A percentile compares a stretch with the other conserved stretches of the same genome.
Conservation (phyloP, 2,329 filamentous ascomycete genomes). For the Fusarium sp. region DNA sequence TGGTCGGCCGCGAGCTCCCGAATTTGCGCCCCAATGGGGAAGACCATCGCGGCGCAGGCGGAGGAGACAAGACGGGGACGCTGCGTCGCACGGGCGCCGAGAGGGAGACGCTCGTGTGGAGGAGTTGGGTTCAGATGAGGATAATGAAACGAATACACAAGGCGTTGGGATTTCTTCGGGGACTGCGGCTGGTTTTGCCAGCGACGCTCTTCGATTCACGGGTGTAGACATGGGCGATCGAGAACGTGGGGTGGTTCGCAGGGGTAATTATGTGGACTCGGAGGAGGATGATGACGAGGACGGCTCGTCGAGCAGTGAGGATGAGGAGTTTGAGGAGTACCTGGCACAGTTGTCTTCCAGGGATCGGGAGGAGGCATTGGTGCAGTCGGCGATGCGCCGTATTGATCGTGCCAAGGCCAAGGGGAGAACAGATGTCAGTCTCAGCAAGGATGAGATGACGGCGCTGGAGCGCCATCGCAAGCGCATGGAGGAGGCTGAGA, state of each 20-base stretch:
- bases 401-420: slow-evolving; percentile 79
- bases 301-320: slow-evolving; percentile 47
- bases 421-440: slow-evolving; percentile 79
- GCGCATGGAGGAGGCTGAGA: slow-evolving; percentile 59
- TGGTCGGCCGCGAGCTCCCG: slow-evolving; percentile 99
- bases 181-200: slow-evolving; percentile 60
- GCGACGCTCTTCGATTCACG: slow-evolving; percentile 68
- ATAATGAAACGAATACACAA: slow-evolving; percentile 62
- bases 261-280: slow-evolving; percentile 48
- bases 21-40: slow-evolving; percentile 94
- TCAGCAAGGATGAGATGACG: slow-evolving; percentile 80
- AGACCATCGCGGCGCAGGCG: slow-evolving; percentile 94
- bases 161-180: slow-evolving; percentile 59
- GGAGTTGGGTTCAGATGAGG: slow-evolving; percentile 71
- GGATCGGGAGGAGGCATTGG: slow-evolving; percentile 76
- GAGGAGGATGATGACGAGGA: slow-evolving; percentile 45
- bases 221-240: slow-evolving; percentile 63
- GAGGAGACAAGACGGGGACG: slow-evolving; percentile 64
- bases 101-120: slow-evolving; percentile 61
- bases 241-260: slow-evolving; percentile 50
- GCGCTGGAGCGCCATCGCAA: slow-evolving; percentile 75
- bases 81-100: slow-evolving; percentile 51
- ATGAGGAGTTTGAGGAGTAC: slow-evolving; percentile 55
- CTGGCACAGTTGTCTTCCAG: slow-evolving; percentile 64
- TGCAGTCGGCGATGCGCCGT: slow-evolving; percentile 79